A percentile compares a stretch with the other conserved stretches of the same genome.
Conservation (phyloP, 306 rosid genomes). For the Prosopis cineraria region DNA sequence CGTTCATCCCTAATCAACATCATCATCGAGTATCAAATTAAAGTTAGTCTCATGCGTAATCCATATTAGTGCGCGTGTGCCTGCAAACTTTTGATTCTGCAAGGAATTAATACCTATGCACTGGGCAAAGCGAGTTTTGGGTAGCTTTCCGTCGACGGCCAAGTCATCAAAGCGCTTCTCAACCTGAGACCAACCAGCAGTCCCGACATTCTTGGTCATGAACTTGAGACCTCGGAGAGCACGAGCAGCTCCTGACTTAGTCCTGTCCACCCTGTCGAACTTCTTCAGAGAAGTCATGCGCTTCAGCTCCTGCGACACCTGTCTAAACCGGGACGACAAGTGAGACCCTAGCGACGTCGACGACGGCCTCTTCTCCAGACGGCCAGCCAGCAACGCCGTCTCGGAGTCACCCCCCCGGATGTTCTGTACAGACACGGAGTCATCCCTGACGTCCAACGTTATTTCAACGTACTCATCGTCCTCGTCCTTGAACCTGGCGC, state of each 20-base stretch:
- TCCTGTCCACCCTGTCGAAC: slow-evolving; percentile 52
- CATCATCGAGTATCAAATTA: background rate
- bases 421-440: slow-evolving; percentile 65
- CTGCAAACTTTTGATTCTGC: background rate
- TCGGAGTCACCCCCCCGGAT: slow-evolving; percentile 74
- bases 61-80: no score
- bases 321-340: slow-evolving; percentile 48
- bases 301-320: slow-evolving; percentile 77
- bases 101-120: slow-evolving; percentile 60
- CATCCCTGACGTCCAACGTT: slow-evolving; percentile 72
- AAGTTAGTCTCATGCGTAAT: background rate
- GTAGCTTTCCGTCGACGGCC: slow-evolving; percentile 53
- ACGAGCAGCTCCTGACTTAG: slow-evolving; percentile 70
- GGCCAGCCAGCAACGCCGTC: slow-evolving; percentile 55
- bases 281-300: slow-evolving; percentile 68
- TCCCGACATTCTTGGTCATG: slow-evolving; percentile 61
- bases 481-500: slow-evolving; percentile 51
- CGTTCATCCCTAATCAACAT: slow-evolving; percentile 54
- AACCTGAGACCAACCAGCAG: slow-evolving; percentile 67
- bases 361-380: slow-evolving; percentile 49
- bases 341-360: slow-evolving; percentile 51
- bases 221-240: slow-evolving; percentile 76
- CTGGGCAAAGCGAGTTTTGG: slow-evolving; percentile 62
- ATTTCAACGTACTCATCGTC: slow-evolving; percentile 73
- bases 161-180: slow-evolving; percentile 65